phyloP scores from a whole-genome alignment of 2,329 filamentous ascomycete species.

The Fusarium solani-melongenae region DNA sequence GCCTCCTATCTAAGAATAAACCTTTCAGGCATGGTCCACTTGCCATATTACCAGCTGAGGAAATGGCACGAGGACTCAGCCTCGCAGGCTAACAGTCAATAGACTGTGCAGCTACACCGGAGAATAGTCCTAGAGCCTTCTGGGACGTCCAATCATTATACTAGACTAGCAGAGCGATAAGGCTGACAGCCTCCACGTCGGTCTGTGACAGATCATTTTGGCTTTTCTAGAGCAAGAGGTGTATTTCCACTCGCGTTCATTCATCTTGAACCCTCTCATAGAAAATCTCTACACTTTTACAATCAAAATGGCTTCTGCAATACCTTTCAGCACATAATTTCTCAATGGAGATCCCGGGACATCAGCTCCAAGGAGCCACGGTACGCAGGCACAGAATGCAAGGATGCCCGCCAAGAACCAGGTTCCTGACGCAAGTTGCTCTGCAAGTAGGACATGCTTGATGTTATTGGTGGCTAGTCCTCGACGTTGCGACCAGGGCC shows the following conservation, averaged over 20 bases:
- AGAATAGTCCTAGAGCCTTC: conserved; percentile 14
- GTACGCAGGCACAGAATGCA: neutral
- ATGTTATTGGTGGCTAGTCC: neutral
- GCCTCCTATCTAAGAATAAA: neutral
- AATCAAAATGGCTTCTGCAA: neutral
- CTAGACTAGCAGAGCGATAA: conserved; percentile 15
- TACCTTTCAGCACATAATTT: neutral
- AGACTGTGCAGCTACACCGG: neutral
- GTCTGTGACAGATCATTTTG: conserved; percentile 14
- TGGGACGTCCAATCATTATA: neutral
- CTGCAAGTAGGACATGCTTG: neutral
- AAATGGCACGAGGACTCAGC: neutral
- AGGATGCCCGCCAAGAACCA: conserved; percentile 1
- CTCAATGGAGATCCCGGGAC: neutral
- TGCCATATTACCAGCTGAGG: neutral
- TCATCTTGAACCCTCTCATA: neutral
- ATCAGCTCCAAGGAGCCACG: neutral
- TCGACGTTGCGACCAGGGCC: neutral
- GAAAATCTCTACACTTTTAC: neutral
- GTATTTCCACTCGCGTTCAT: neutral
- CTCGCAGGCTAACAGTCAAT: neutral
- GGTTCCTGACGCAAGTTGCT: neutral
- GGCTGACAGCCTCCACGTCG: conserved; percentile 33
- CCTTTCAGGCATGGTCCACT: neutral
- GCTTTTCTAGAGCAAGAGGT: conserved; percentile 2